phyloP scores from a whole-genome alignment of 306 rosid genomes.

The Prunus dulcis region DNA sequence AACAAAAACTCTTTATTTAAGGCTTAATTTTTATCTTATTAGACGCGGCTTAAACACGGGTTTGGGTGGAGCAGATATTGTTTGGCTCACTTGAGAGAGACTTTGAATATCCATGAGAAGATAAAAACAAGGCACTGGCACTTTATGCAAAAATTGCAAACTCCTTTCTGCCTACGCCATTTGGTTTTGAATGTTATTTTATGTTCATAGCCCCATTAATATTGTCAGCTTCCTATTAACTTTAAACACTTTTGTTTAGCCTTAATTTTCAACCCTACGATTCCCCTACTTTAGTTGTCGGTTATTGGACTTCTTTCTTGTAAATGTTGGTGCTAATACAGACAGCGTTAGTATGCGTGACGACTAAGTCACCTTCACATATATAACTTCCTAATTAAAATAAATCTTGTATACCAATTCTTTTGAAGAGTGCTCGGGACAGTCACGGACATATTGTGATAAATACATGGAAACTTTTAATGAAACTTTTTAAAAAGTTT shows the following conservation, averaged over 20 bases:
- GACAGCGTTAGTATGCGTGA: not conserved
- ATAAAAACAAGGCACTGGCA: not conserved
- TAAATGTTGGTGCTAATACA: not conserved
- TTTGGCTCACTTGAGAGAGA: not conserved
- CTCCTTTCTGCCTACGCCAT: not conserved
- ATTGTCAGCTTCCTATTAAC: not conserved
- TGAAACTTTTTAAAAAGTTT: no score
- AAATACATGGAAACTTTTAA: no score
- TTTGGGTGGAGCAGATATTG: not conserved
- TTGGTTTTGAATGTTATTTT: not conserved
- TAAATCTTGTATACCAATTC: no score
- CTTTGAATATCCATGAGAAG: not conserved
- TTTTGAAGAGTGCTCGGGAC: no score
- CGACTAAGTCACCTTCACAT: not conserved
- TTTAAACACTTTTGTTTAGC: not conserved
- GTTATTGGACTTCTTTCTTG: slow-evolving; percentile 4
- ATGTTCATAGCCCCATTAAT: not conserved
- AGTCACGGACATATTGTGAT: no score
- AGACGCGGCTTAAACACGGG: not conserved
- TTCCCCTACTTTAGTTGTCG: not conserved
- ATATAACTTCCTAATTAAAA: no score
- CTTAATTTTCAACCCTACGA: not conserved
- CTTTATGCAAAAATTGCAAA: not conserved
- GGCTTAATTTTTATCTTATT: not conserved
- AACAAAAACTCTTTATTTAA: not conserved